Evolutionary conservation across 2,329 filamentous ascomycete genomes (phyloP).

Genomic region (Fusarium chaquense): DNA sequence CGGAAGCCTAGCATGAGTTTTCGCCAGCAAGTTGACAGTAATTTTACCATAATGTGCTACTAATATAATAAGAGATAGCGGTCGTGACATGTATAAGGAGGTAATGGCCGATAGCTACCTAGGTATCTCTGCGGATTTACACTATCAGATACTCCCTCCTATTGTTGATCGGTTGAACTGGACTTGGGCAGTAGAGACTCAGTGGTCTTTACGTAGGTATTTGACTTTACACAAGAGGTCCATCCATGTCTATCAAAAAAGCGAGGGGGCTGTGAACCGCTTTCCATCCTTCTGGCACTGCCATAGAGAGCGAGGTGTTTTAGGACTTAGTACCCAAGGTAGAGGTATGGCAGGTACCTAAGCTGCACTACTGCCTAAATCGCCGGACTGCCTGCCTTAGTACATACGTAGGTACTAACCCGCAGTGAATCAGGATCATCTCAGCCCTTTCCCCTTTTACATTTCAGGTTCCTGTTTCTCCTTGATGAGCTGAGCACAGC

Average conservation of each 20-base stretch:
- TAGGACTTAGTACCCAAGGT: no score
- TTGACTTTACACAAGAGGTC: no score
- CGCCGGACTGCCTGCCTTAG: not conserved
- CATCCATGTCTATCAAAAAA: not conserved
- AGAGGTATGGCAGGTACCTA: not conserved
- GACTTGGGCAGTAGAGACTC: not conserved
- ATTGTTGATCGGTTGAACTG: no score
- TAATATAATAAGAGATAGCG: no score
- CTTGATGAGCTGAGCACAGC: not conserved
- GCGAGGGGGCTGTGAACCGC: not conserved
- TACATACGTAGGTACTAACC: no score
- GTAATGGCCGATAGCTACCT: no score
- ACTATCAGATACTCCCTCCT: not conserved
- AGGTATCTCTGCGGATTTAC: not conserved
- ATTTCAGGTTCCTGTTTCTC: no score
- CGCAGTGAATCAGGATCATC: not conserved
- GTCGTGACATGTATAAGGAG: no score
- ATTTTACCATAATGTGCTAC: no score
- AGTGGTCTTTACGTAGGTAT: no score
- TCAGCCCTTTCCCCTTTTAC: not conserved
- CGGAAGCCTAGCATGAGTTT: not conserved
- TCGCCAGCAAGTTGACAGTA: no score
- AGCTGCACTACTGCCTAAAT: not conserved
- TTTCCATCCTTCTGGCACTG: not conserved
- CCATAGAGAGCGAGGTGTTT: no score